Evolutionary conservation across 306 rosid species (phyloP).

Genomic region (Prunus kanzakura): DNA sequence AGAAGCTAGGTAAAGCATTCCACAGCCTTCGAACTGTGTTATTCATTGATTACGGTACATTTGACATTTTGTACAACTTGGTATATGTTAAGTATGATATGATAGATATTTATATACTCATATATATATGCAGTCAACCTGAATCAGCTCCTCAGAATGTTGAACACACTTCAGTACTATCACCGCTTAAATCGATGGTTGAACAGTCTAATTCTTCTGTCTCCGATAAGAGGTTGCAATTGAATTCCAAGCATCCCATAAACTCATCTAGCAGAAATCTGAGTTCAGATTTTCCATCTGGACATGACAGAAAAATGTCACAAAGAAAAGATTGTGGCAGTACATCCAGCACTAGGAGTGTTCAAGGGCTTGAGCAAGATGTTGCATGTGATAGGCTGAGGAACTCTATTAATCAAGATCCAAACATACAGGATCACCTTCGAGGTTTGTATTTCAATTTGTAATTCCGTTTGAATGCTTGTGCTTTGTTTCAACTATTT

Average conservation of each 20-base stretch:
- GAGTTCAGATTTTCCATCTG: conserved; percentile 27
- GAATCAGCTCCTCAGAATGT: conserved; percentile 5
- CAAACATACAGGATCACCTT: conserved; percentile 39
- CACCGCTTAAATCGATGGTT: conserved; percentile 25
- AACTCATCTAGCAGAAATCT: conserved; percentile 32
- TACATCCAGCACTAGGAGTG: conserved; percentile 24
- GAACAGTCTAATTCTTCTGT: conserved; percentile 32
- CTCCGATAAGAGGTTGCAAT: conserved; percentile 27
- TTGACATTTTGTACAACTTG: not conserved
- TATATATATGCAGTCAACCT: not conserved
- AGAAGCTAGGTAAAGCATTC: conserved; percentile 52
- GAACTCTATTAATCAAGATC: conserved; percentile 31
- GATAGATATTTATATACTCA: not conserved
- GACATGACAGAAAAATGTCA: conserved; percentile 13
- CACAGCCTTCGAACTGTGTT: not conserved
- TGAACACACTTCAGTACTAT: conserved; percentile 33
- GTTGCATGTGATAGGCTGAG: conserved; percentile 29
- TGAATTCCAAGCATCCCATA: conserved; percentile 29
- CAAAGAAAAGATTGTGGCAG: conserved; percentile 30
- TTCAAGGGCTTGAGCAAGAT: conserved; percentile 28
- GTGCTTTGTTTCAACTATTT: conserved; percentile 21
- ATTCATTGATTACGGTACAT: conserved; percentile 1
- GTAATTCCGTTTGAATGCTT: not conserved
- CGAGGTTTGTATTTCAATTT: conserved; percentile 47
- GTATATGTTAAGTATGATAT: not conserved